Evolutionary conservation across 306 rosid species (phyloP).

Genomic region (Notholithocarpus densiflorus): DNA sequence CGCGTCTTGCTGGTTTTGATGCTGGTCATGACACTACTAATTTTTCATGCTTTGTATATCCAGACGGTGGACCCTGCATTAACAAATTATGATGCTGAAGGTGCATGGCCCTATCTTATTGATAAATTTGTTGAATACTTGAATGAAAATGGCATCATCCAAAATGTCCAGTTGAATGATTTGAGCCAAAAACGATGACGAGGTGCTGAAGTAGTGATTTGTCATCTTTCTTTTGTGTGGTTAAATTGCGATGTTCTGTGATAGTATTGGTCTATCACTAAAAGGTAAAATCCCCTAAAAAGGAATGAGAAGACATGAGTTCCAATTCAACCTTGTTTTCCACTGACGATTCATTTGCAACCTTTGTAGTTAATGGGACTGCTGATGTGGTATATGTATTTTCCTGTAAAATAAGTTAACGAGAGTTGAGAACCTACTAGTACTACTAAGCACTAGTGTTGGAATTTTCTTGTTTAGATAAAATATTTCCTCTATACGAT

Average conservation of each 20-base stretch:
- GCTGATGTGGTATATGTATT: too few relatives aligned
- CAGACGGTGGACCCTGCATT: slow-evolving; percentile 69
- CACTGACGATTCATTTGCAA: too few relatives aligned
- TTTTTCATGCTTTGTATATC: slow-evolving; percentile 20
- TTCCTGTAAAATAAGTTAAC: too few relatives aligned
- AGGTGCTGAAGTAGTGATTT: slow-evolving; percentile 10
- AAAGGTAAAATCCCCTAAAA: background rate
- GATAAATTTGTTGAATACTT: slow-evolving; percentile 95
- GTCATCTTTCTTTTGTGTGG: slow-evolving; percentile 11
- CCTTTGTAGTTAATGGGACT: too few relatives aligned
- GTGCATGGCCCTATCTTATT: slow-evolving; percentile 98
- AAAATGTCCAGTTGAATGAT: slow-evolving; percentile 38
- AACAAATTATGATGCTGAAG: slow-evolving; percentile 87
- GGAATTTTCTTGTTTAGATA: too few relatives aligned
- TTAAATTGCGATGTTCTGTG: slow-evolving; percentile 14
- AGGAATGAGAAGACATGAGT: too few relatives aligned
- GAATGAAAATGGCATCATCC: slow-evolving; percentile 67
- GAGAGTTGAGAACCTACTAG: too few relatives aligned
- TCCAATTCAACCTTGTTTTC: too few relatives aligned
- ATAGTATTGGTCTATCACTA: slow-evolving; percentile 9
- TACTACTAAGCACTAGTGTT: too few relatives aligned
- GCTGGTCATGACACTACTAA: background rate
- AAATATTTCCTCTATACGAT: too few relatives aligned
- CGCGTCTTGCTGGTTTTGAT: background rate
- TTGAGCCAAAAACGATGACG: slow-evolving; percentile 38